These are phyloP conservation scores for Phyllostachys edulis DNA, from an alignment of 176 grass and related monocot genomes.

Conservation along the genomic window DNA sequence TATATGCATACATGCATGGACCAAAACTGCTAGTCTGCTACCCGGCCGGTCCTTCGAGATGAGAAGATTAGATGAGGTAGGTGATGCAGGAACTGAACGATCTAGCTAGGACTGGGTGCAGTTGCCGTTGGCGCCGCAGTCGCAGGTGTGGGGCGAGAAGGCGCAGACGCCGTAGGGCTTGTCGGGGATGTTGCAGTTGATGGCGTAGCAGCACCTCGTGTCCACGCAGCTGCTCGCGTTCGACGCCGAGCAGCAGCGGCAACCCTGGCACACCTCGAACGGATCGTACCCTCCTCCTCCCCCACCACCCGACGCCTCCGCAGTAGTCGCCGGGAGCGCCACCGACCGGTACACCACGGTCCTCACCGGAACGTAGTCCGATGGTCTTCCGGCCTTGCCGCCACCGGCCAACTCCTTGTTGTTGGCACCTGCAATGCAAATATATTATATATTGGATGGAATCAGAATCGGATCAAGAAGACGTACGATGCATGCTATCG, in stretches of 20 bases:
- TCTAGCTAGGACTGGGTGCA: constrained; percentile 23
- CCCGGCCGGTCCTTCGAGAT: background rate
- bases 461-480: background rate
- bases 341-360: constrained; percentile 25
- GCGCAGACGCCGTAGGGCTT: constrained; percentile 87
- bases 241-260: constrained; percentile 59
- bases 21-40: background rate
- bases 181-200: constrained; percentile 76
- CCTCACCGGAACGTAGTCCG: constrained; percentile 17
- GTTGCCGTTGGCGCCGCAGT: constrained; percentile 40
- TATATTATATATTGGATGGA: background rate
- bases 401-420: background rate
- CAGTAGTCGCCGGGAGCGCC: background rate
- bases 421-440: background rate
- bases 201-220: constrained; percentile 75
- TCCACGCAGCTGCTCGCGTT: constrained; percentile 49
- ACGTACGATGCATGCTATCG: background rate
- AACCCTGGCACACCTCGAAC: constrained; percentile 68
- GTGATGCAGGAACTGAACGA: background rate
- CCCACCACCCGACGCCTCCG: background rate
- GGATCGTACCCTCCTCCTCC: constrained; percentile 39
- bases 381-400: background rate
- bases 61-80: background rate
- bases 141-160: constrained; percentile 65
- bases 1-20: background rate